A percentile compares a stretch with the other conserved stretches of the same genome.
Conservation (phyloP, 768 basidiomycete species). For the Russula sp. region DNA sequence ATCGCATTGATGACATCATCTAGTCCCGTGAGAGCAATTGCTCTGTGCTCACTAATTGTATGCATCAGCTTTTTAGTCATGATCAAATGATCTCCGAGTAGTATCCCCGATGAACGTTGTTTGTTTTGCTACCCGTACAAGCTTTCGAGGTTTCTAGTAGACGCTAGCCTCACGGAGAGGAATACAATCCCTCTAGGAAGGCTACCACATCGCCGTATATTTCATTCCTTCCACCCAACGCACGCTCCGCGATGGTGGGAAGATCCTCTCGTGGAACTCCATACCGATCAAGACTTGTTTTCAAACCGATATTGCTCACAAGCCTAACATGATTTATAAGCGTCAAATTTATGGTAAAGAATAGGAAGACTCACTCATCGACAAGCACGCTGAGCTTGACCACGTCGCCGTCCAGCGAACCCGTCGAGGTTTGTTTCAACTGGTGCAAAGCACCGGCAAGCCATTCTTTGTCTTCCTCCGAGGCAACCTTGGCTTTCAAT, state of each 20-base stretch:
- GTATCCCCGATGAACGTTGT: too few relatives aligned
- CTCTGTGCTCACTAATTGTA: too few relatives aligned
- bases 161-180: slow-evolving; percentile 1
- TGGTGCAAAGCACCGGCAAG: slow-evolving; percentile 58
- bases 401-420: slow-evolving; percentile 61
- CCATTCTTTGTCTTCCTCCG: slow-evolving; percentile 58
- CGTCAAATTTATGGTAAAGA: background rate
- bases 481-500: slow-evolving; percentile 55
- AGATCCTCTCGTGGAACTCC: slow-evolving; percentile 60
- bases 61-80: too few relatives aligned
- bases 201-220: slow-evolving; percentile 44
- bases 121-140: too few relatives aligned
- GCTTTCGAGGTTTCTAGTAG: background rate
- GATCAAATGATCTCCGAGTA: too few relatives aligned
- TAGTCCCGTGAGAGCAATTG: background rate
- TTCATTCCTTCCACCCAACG: slow-evolving; percentile 47
- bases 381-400: slow-evolving; percentile 52
- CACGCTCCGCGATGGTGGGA: slow-evolving; percentile 49
- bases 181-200: slow-evolving; percentile 49
- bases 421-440: slow-evolving; percentile 56
- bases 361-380: slow-evolving; percentile 43
- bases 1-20: background rate
- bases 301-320: slow-evolving; percentile 56
- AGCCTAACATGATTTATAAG: slow-evolving; percentile 43
- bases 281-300: slow-evolving; percentile 58